Evolutionary conservation across 257 asterid genomes (phyloP).

Genomic region (Primulina tabacum): DNA sequence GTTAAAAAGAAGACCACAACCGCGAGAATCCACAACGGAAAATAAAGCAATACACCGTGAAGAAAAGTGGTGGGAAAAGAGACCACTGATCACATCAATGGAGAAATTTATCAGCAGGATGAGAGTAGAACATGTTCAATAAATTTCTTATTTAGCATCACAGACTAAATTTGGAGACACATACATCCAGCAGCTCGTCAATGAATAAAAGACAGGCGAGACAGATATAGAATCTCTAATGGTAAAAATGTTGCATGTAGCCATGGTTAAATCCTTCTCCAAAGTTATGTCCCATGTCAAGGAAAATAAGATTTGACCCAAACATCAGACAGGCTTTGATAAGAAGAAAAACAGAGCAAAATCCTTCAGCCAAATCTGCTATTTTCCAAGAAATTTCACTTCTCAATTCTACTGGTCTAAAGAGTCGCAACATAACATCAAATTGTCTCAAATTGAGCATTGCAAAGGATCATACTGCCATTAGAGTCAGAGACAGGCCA

Average conservation of each 20-base stretch:
- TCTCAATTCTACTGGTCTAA: neutral
- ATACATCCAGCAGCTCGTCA: slow-evolving; percentile 3
- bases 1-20: slow-evolving; percentile 13
- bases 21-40: slow-evolving; percentile 12
- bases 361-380: neutral
- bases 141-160: slow-evolving; percentile 4
- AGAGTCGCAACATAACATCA: neutral
- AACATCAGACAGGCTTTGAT: neutral
- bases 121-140: neutral
- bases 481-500: neutral
- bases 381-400: neutral
- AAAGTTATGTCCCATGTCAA: neutral
- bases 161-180: slow-evolving; percentile 3
- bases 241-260: neutral
- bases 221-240: neutral
- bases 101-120: neutral
- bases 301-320: neutral
- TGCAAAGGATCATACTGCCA: neutral
- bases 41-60: slow-evolving; percentile 17
- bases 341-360: neutral
- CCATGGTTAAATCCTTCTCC: neutral
- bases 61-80: slow-evolving; percentile 33
- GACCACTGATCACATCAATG: slow-evolving; percentile 29
- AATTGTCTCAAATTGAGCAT: too few species aligned
- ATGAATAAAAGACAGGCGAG: neutral